Conservation (phyloP, 805 yeast genomes). For the Teunomyces funiuensis region DNA sequence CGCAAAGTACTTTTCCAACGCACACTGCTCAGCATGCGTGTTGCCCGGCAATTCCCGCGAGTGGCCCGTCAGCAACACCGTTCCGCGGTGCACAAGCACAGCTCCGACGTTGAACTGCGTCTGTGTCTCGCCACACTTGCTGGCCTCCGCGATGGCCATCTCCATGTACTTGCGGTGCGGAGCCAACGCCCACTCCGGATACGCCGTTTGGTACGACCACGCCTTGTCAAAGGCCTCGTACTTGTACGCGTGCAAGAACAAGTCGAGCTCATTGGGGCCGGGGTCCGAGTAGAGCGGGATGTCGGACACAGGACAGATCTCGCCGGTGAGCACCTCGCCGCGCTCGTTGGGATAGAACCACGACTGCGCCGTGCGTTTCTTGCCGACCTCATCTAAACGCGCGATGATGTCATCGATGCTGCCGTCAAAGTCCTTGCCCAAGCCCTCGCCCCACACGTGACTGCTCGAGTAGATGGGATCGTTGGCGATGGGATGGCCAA, state of each 20-base stretch:
- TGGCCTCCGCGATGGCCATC: constrained; percentile 74
- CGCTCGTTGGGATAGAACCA: constrained; percentile 59
- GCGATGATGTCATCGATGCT: constrained; percentile 42
- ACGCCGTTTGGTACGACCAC: constrained; percentile 75
- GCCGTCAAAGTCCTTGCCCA: constrained; percentile 64
- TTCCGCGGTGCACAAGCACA: constrained; percentile 59
- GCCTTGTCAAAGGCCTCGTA: constrained; percentile 58
- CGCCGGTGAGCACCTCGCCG: constrained; percentile 68
- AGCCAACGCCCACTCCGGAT: constrained; percentile 80
- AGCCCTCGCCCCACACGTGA: constrained; percentile 71
- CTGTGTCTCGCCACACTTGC: constrained; percentile 73
- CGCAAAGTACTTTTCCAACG: constrained; percentile 68
- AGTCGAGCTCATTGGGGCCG: constrained; percentile 77
- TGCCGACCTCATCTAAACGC: constrained; percentile 66
- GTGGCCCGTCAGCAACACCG: constrained; percentile 75
- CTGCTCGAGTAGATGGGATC: constrained; percentile 80
- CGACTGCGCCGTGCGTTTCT: constrained; percentile 61
- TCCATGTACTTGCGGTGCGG: constrained; percentile 65
- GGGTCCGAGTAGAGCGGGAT: constrained; percentile 82
- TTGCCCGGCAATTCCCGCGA: constrained; percentile 92
- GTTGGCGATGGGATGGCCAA: constrained; percentile 63
- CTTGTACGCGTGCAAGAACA: constrained; percentile 89
- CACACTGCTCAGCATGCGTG: constrained; percentile 97
- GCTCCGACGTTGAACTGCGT: constrained; percentile 97
- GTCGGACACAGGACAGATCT: constrained; percentile 64